Percentiles rank a stretch among this genome's conserved stretches.
These are phyloP conservation scores for Cercospora brassicicola DNA, from an alignment of 2,329 filamentous ascomycete genomes.

Conservation along the genomic window DNA sequence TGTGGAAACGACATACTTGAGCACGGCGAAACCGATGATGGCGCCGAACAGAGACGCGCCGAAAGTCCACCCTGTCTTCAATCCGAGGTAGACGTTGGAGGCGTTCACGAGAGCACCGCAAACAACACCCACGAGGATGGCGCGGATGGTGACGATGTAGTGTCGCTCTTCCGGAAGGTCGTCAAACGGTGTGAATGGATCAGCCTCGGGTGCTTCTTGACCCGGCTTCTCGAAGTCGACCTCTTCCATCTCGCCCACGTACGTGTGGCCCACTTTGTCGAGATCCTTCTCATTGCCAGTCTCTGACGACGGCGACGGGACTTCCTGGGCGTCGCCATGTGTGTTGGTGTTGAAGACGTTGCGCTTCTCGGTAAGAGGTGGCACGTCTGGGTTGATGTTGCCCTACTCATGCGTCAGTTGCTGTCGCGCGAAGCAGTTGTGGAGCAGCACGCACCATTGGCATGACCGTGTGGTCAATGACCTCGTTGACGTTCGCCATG, in stretches of 20 bases:
- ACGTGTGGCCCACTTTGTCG: slow-evolving; percentile 31
- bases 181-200: slow-evolving; percentile 47
- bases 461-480: slow-evolving; percentile 38
- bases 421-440: not conserved
- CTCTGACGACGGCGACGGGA: slow-evolving; percentile 7
- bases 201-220: slow-evolving; percentile 35
- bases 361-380: slow-evolving; percentile 41
- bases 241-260: slow-evolving; percentile 35
- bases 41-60: slow-evolving; percentile 45
- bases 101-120: slow-evolving; percentile 62
- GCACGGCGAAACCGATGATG: slow-evolving; percentile 61
- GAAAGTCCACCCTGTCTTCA: slow-evolving; percentile 49
- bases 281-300: slow-evolving; percentile 29
- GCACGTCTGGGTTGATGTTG: slow-evolving; percentile 34
- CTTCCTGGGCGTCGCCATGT: slow-evolving; percentile 13
- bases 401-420: slow-evolving; percentile 19
- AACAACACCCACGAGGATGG: slow-evolving; percentile 56
- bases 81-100: slow-evolving; percentile 63
- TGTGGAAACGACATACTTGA: slow-evolving; percentile 42
- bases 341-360: slow-evolving; percentile 39
- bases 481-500: slow-evolving; percentile 37
- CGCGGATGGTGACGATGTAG: slow-evolving; percentile 57
- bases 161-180: slow-evolving; percentile 48
- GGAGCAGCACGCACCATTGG: slow-evolving; percentile 31
- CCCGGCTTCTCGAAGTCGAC: slow-evolving; percentile 33